These are phyloP conservation scores for Cercophora sp. DNA, from an alignment of 495 filamentous ascomycete genomes.

Conservation along the genomic window DNA sequence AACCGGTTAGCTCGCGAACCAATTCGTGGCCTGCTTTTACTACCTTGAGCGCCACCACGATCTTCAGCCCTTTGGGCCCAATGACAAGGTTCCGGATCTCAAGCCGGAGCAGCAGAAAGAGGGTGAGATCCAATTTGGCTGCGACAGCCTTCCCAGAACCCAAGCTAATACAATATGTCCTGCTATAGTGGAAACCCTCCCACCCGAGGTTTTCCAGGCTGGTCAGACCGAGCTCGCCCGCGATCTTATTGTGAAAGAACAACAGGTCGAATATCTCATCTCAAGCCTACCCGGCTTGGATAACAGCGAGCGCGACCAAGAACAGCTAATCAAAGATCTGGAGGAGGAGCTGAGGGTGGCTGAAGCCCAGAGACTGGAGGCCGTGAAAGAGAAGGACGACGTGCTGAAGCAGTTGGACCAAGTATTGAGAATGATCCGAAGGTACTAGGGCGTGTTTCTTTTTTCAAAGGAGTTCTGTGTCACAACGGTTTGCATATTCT, in stretches of 20 bases:
- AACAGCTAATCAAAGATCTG: conserved; percentile 65
- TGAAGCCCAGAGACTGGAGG: conserved; percentile 66
- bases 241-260: conserved; percentile 84
- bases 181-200: conserved; percentile 53
- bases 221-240: conserved; percentile 77
- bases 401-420: conserved; percentile 64
- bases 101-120: conserved; percentile 45
- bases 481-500: not conserved
- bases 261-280: conserved; percentile 90
- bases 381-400: conserved; percentile 65
- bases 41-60: conserved; percentile 82
- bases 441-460: conserved; percentile 30
- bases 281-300: conserved; percentile 80
- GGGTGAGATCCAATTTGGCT: conserved; percentile 18
- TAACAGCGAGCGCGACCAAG: conserved; percentile 78
- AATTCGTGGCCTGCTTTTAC: conserved; percentile 82
- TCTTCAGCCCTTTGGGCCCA: conserved; percentile 59
- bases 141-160: not conserved
- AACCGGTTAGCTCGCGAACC: conserved; percentile 65
- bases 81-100: conserved; percentile 56
- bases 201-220: conserved; percentile 61
- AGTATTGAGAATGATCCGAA: conserved; percentile 56
- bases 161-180: not conserved
- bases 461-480: not conserved
- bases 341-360: conserved; percentile 71